Evolutionary conservation across 208 protist genomes (phyloP).

Genomic region (Trypanosoma brucei): DNA sequence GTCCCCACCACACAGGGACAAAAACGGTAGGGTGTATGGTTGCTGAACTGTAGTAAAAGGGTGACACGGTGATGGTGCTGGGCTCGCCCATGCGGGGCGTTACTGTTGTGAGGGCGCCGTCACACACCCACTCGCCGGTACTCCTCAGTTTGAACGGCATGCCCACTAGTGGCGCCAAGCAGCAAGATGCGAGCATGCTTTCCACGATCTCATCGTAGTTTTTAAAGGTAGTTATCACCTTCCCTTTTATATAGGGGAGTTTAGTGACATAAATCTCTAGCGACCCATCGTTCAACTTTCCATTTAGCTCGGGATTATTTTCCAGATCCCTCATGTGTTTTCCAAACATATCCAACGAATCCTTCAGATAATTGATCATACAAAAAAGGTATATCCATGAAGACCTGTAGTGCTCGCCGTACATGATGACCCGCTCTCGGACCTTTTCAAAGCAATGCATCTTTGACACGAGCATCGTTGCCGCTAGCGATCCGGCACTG

Average conservation of each 20-base stretch:
- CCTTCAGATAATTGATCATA: constrained; percentile 39
- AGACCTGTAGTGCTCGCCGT: constrained; percentile 39
- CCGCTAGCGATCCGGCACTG: constrained; percentile 54
- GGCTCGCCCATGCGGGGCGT: constrained; percentile 58
- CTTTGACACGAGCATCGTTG: constrained; percentile 37
- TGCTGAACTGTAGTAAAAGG: constrained; percentile 77
- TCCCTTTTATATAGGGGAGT: constrained; percentile 42
- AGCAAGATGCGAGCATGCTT: constrained; percentile 59
- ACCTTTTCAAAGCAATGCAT: constrained; percentile 40
- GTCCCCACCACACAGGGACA: constrained; percentile 74
- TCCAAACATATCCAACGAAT: constrained; percentile 40
- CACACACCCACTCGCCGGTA: constrained; percentile 69
- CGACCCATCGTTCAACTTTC: constrained; percentile 36
- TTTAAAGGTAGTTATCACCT: constrained; percentile 38
- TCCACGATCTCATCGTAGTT: constrained; percentile 49
- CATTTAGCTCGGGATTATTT: constrained; percentile 19
- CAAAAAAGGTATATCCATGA: constrained; percentile 42
- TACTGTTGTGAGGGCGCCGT: constrained; percentile 65
- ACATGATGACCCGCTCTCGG: constrained; percentile 28
- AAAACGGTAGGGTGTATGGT: constrained; percentile 58
- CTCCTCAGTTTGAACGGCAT: constrained; percentile 56
- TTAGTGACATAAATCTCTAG: constrained; percentile 68
- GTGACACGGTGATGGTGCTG: constrained; percentile 57
- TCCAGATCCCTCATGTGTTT: constrained; percentile 36
- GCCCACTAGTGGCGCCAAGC: constrained; percentile 63